Base-by-base conservation (phyloP, 768 basidiomycete genomes). In the Butyriboletus loyo region DNA sequence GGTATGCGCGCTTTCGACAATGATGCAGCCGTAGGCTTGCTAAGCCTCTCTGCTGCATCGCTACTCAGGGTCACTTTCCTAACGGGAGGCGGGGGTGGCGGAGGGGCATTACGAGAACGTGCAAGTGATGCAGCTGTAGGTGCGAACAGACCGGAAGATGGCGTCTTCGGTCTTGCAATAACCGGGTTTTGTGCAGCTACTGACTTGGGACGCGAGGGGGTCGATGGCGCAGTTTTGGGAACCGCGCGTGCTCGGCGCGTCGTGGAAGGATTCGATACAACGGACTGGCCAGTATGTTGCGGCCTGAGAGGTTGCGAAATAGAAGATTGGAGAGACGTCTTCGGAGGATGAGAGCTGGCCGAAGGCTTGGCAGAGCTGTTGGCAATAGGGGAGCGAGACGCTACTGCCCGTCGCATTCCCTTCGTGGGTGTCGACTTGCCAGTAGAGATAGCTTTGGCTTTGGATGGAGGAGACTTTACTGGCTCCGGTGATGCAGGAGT, bases 81-180 rank as follows among this genome's bases (percentile, higher is more conserved):
- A 19, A 70, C 67, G 1, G 84, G 77, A 0, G 75, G 73, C 1
- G 82, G 76, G 7, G 74, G 70, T 1, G 68, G 70, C 2, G 75
- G 74, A 8, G 72, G 73, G 0, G 79, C 76, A 61, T 78, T 81
- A 44, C 87, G 83, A 31, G 85, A 76, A 45, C 76, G 79, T 0
- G 90, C 90, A 8, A 92, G 79, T 9, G 89, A 89, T 4, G 89
- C 87, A 0, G 89, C 90, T 1, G 90, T 92, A 1, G 90, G 90
- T 7, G 90, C 89, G 62, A 86, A 90, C 21, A 91, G 67, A 13
- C 87, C 84, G 2, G 82, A 74, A 6, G 82, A 79, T 3, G 85
- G 83, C 0, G 84, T 85, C 70, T 85, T 87, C 32, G 81, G 77
- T 50, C 79, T 75, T 27, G 63, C 8, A 22, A 52, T 45, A 39